Conservation (phyloP, 2,329 filamentous ascomycete genomes). For the Pestalotiopsis sp. region DNA sequence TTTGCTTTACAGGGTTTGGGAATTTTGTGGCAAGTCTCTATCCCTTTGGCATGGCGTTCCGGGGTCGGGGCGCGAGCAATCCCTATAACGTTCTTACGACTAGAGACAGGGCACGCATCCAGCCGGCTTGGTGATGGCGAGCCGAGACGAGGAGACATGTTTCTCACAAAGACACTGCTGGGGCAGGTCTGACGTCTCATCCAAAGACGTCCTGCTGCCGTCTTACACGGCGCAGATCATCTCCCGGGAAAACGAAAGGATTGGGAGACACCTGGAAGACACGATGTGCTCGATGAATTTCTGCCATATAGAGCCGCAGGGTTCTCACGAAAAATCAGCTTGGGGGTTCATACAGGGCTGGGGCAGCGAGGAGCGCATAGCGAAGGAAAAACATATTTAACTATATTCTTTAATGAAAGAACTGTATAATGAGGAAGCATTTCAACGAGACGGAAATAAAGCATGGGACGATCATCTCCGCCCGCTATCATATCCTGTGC, state of each 20-base stretch:
- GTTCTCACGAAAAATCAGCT: background rate
- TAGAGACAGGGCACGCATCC: constrained; percentile 12
- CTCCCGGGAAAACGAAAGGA: background rate
- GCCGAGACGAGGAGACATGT: background rate
- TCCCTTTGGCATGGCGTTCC: constrained; percentile 30
- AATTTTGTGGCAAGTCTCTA: constrained; percentile 16
- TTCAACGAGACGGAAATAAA: background rate
- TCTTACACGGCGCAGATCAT: background rate
- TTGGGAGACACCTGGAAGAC: background rate
- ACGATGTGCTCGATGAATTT: background rate
- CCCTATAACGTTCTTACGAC: constrained; percentile 25
- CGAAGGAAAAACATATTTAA: background rate
- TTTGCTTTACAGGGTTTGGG: constrained; percentile 3
- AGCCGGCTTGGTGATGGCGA: background rate
- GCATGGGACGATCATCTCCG: background rate
- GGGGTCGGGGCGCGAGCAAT: constrained; percentile 21
- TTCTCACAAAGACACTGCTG: background rate
- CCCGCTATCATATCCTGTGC: background rate
- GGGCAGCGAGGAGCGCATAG: background rate
- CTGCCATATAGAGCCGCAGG: background rate
- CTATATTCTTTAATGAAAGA: background rate
- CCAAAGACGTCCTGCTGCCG: background rate
- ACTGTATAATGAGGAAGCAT: background rate
- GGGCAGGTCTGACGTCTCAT: background rate
- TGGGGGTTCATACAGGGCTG: background rate